A percentile compares a stretch with the other conserved stretches of the same genome.
phyloP scores from a whole-genome alignment of 1,284 basidiomycete species.

The Ceratobasidium sp. region DNA sequence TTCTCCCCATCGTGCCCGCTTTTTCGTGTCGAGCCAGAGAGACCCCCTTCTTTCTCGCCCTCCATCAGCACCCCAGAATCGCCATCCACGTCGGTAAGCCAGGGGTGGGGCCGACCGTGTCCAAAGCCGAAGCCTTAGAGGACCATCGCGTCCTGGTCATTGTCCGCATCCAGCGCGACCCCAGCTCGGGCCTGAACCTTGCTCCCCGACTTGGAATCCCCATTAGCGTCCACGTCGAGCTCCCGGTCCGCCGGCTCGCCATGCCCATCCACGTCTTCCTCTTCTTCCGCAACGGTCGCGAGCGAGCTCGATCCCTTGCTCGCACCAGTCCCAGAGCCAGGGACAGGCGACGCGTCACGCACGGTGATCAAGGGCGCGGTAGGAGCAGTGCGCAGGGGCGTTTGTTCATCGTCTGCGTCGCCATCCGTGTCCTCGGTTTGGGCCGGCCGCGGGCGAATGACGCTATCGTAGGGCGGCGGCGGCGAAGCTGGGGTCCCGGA shows the following conservation, averaged over 20 bases:
- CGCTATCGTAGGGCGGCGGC: slow-evolving; percentile 31
- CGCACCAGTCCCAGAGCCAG: slow-evolving; percentile 12
- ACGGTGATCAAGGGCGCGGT: not conserved
- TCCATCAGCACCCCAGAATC: slow-evolving; percentile 34
- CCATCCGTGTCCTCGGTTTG: slow-evolving; percentile 21
- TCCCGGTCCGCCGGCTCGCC: not conserved
- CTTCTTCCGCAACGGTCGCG: slow-evolving; percentile 34
- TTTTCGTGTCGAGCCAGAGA: not conserved
- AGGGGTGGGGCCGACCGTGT: not conserved
- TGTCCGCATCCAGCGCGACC: slow-evolving; percentile 2
- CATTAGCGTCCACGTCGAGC: not conserved
- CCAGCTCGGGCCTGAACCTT: not conserved
- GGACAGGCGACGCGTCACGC: slow-evolving; percentile 24
- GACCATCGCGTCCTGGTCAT: slow-evolving; percentile 27
- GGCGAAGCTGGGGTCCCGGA: not conserved
- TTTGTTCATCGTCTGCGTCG: slow-evolving; percentile 38
- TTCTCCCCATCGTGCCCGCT: not conserved
- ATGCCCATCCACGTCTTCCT: slow-evolving; percentile 7
- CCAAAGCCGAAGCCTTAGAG: slow-evolving; percentile 2
- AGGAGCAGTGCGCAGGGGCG: slow-evolving; percentile 16
- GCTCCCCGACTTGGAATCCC: no score
- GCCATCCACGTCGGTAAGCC: not conserved
- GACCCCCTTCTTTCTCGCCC: slow-evolving; percentile 18
- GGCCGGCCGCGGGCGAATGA: slow-evolving; percentile 1
- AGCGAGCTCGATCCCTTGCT: slow-evolving; percentile 27